phyloP scores from a whole-genome alignment of 225 moss, liverwort and hornwort species.

The Climacium dendroides region DNA sequence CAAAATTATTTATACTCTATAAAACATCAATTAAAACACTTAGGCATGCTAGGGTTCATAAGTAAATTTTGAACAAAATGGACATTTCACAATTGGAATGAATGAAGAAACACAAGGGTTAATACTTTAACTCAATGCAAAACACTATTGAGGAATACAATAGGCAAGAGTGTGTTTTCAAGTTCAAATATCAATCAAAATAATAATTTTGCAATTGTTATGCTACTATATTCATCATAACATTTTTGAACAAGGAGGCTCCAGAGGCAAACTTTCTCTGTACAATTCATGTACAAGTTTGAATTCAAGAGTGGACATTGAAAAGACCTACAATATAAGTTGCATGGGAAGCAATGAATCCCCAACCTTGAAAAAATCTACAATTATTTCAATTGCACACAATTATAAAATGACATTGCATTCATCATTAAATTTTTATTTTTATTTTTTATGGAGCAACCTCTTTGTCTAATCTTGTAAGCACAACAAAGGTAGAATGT shows the following conservation, averaged over 20 bases:
- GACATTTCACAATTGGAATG: too few relatives aligned
- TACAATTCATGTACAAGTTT: rapidly evolving
- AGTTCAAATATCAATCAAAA: neutral
- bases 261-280: neutral
- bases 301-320: neutral
- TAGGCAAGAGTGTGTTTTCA: neutral
- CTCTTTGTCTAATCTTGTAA: neutral
- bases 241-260: neutral
- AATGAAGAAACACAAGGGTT: too few relatives aligned
- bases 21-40: neutral
- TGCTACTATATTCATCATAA: neutral
- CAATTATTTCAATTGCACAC: neutral
- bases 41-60: too few relatives aligned
- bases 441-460: neutral
- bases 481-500: neutral
- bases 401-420: neutral
- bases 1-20: neutral
- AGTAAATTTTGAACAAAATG: neutral
- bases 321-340: neutral
- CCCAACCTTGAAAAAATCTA: neutral
- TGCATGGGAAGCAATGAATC: neutral
- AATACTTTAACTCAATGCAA: too few relatives aligned
- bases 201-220: neutral
- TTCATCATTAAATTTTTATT: neutral
- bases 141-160: neutral